Base-by-base conservation (phyloP, 192 early-diverging fungal genomes). In the Jimgerdemannia lactiflua region DNA sequence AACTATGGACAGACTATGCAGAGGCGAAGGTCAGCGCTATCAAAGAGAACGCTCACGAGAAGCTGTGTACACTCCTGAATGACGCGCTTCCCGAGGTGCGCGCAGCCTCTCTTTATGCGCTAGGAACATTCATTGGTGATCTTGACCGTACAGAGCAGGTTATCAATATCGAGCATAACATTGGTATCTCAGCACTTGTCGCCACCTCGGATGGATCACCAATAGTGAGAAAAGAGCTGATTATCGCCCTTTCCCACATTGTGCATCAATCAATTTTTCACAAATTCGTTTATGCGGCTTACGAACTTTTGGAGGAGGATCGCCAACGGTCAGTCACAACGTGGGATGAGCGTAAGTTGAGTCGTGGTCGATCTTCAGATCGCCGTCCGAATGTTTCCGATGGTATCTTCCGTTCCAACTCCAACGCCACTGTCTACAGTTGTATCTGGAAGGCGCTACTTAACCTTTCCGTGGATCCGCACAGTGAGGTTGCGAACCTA, bases 191-290 rank as follows among this genome's bases (percentile, higher is more conserved):
- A 75, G 84, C 91, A 29, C 82, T 92, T 65, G 84, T 83, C 65
- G 89, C 90, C 3, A 89, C 91, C 17, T 78, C 89, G 8, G 97
- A 99, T 80, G 95, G 91, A 41, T 94, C 92, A 14, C 95, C 96
- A 20, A 87, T 97, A 75, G 97, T 99, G 11, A 88, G 97, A 54
- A 88, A 90, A 76, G 96, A 99, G 79, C 88, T 97, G 6, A 95
- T 94, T 42, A 80, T 89, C 44, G 86, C 90, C 11, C 82, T 99
- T 19, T 93, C 93, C 10, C 83, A 88, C 63, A 83, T 94, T 42
- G 94, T 96, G 11, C 82, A 89, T 72, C 85, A 91, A n/a, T 90
- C 78, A 14, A 75, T 94, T 44, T 75, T 84, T 67, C 82, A 82
- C 17, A 83, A 89, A 9, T 92, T 95, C 71, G 83, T 93, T 39